Base-by-base conservation (phyloP, 2,329 filamentous ascomycete species). In the Talaromyces amestolkiae region DNA sequence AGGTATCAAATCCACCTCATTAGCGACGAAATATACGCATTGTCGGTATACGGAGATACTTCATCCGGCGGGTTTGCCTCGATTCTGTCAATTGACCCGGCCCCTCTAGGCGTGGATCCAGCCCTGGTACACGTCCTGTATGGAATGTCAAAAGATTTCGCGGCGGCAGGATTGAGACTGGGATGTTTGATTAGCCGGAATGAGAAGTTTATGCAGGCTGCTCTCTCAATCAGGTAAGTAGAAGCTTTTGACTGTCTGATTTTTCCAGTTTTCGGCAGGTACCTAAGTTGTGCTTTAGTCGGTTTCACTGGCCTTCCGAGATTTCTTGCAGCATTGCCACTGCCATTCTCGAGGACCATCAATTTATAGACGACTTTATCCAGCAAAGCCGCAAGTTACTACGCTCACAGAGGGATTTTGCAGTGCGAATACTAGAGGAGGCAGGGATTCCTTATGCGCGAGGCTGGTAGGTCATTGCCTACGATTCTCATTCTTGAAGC, bases 11-110 rank as follows among this genome's bases (percentile, higher is more conserved):
- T 87, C 11, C 84, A 87, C 68, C 76, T 87, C 33, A 80, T 87
- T 70, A 81, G 80, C 68, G 85, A 87, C 69, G 85, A 87, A 69
- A 79, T 87, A 17, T 87, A 87, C 69, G 85, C 83, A 3, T 73
- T 84, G 1, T 85, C 83, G 5, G 75, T 83, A 0, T 87, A 81
- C 69, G 69, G 78, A 1, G 37, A 69, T 2, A 71, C 71, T 1
- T 74, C 77, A 0, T 85, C 85, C 65, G 76, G 76, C 2, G 84
- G 82, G 0, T 73, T 77, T 2, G 74, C 84, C 1, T 76, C 81
- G 0, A 74, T 85, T 58, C 10, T 63, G 10, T 62, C 60, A 22
- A 58, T 56, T 41, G 61, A 63, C 10, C 51, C n/a, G 74, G 81
- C 37, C 73, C 76, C 0, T 65, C 71, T 0, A 77, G 71, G 83